Evolutionary conservation across 768 basidiomycete genomes (phyloP), one percentile per base, ranked within the genome.

Genomic region (Epithele typhae): DNA sequence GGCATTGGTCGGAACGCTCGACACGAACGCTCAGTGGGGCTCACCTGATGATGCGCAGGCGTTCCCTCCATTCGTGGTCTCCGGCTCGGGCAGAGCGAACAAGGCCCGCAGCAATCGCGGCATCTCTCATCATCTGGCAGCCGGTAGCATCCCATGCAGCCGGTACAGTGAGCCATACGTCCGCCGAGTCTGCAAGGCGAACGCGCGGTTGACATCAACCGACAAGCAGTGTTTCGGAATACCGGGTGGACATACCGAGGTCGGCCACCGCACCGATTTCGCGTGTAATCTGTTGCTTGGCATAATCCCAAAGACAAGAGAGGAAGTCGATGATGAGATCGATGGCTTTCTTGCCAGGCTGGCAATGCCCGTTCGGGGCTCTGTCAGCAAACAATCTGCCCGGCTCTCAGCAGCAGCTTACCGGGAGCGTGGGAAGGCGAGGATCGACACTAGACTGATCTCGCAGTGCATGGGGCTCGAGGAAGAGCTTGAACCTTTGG

Each of bases 111-210:
- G 73, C 70, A 49, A 93, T 85, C 14, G 91, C 89, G 35, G 87
- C 87, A 40, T 82, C 83, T 18, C 90, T 77, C 91, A 92, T 92
- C 55, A 91, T 75, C 48, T 84, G 82, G 57, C 86, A 90, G 0
- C 88, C 90, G 52, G 74, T 82, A 1, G 84, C 88, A 61, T 93
- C 90, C 91, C 90, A 93, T 17, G 90, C 91, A 12, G 91, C 91
- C 44, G 91, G 91, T 4, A 92, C 90, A 2, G 87, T 92, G 46
- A 93, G 67, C 75, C 86, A 85, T 5, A 92, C 87, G 56, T 90
- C 86, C 46, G 88, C 90, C 33, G 82, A 73, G 61, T 88, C 91
- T 92, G 56, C n/a, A 15, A 12, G 30, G 30, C 17, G 11, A 15
- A 22, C 25, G 8, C 38, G 7, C 27, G 32, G 42, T 45, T 32